Percentiles rank a stretch among this genome's conserved stretches.
Conservation (phyloP, 257 asterid species). For the Verbascum thapsus region DNA sequence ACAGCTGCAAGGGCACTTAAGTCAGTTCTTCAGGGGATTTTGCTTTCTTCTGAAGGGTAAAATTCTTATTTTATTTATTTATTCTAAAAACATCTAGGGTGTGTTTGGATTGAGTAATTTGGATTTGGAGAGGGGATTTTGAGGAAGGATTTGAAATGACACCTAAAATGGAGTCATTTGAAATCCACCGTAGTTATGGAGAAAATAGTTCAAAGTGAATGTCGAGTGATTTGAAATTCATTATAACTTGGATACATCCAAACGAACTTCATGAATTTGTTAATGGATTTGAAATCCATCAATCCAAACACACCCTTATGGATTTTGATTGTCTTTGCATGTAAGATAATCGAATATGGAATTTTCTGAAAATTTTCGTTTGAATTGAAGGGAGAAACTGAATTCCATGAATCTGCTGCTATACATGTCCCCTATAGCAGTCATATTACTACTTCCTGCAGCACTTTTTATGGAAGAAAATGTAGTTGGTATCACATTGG, state of each 20-base stretch:
- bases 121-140: too few species aligned
- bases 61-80: background rate
- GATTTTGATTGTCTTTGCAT: conserved; percentile 10
- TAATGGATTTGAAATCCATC: too few species aligned
- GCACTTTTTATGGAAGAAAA: conserved; percentile 62
- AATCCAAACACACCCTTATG: too few species aligned
- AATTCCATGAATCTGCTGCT: conserved; percentile 67
- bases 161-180: too few species aligned
- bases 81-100: too few species aligned
- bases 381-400: conserved; percentile 52
- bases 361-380: conserved; percentile 32
- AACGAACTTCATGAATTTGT: too few species aligned
- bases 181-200: too few species aligned
- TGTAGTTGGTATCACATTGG: conserved; percentile 62
- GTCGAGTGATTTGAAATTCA: too few species aligned
- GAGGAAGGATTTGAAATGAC: too few species aligned
- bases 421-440: conserved; percentile 73
- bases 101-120: too few species aligned
- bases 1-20: conserved; percentile 71
- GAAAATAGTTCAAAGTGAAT: too few species aligned
- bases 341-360: conserved; percentile 10
- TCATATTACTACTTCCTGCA: conserved; percentile 60
- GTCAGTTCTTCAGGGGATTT: conserved; percentile 64
- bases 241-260: too few species aligned
- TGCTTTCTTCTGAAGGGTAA: conserved; percentile 72